Conservation (phyloP, 768 basidiomycete species). For the Baorangia bicolor region DNA sequence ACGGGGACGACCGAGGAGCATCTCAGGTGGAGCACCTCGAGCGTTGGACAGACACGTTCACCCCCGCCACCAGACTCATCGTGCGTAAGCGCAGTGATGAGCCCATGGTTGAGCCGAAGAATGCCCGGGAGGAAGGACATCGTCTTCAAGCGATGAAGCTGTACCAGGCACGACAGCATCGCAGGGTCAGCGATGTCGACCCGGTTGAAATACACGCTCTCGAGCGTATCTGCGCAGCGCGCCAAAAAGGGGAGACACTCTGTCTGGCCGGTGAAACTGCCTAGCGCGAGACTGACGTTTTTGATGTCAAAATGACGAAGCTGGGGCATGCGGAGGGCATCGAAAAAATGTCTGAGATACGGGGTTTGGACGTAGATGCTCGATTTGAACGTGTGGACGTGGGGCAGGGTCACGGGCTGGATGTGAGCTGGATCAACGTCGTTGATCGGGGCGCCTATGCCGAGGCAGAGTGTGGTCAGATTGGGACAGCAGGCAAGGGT, state of each 20-base stretch:
- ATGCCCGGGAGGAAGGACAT: constrained; percentile 26
- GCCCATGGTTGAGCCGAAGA: constrained; percentile 33
- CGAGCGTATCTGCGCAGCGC: constrained; percentile 30
- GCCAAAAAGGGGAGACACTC: constrained; percentile 29
- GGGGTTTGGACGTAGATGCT: constrained; percentile 28
- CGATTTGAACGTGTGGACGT: constrained; percentile 28
- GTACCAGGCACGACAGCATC: constrained; percentile 22
- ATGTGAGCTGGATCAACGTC: constrained; percentile 13
- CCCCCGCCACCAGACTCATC: not conserved
- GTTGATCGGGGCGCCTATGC: constrained; percentile 21
- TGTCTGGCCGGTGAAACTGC: constrained; percentile 23
- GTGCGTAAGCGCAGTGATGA: constrained; percentile 23
- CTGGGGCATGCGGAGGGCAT: constrained; percentile 23
- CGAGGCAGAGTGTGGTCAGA: constrained; percentile 27
- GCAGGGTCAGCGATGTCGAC: constrained; percentile 23
- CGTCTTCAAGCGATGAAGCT: constrained; percentile 16
- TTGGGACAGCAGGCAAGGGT: constrained; percentile 27
- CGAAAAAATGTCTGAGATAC: constrained; percentile 27
- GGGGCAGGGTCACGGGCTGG: constrained; percentile 26
- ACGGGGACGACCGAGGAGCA: constrained; percentile 26
- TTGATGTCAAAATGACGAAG: constrained; percentile 27
- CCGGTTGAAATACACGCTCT: constrained; percentile 21
- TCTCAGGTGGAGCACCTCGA: constrained; percentile 23
- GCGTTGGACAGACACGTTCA: constrained; percentile 21
- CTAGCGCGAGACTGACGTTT: constrained; percentile 30